Conservation (phyloP, 2,329 filamentous ascomycete genomes). For the Penicillium sp. region DNA sequence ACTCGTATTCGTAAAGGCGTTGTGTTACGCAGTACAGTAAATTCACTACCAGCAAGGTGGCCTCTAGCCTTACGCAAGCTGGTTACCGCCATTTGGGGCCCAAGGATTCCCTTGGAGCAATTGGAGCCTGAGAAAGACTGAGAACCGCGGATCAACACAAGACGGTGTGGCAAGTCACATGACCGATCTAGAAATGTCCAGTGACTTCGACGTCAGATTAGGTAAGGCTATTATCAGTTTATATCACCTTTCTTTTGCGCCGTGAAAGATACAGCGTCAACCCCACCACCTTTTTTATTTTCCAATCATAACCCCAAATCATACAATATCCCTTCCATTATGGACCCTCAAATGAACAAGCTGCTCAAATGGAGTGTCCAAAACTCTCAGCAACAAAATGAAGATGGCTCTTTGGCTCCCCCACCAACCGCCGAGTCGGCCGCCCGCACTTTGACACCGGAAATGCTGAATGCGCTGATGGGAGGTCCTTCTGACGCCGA, state of each 20-base stretch:
- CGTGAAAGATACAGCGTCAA: neutral
- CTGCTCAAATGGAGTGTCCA: conserved; percentile 78
- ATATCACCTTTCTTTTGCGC: neutral
- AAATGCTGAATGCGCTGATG: conserved; percentile 71
- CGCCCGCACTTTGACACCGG: conserved; percentile 59
- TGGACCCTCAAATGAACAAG: conserved; percentile 68
- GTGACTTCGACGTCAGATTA: conserved; percentile 5
- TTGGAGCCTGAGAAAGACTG: neutral
- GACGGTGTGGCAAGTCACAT: conserved; percentile 1
- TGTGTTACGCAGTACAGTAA: neutral
- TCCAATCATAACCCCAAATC: neutral
- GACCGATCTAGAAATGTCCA: conserved; percentile 1
- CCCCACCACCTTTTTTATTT: neutral
- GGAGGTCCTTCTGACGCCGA: conserved; percentile 89
- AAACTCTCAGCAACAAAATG: conserved; percentile 52
- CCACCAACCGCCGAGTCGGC: conserved; percentile 35
- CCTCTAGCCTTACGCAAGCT: conserved; percentile 1
- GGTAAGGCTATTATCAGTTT: neutral
- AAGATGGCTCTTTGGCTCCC: conserved; percentile 36
- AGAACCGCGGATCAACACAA: neutral
- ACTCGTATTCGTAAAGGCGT: neutral
- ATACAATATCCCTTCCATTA: conserved; percentile 31
- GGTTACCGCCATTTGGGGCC: conserved; percentile 6
- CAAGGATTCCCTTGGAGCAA: neutral
- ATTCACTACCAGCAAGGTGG: neutral